These are phyloP conservation scores for Hysterium pulicare DNA, from an alignment of 2,329 filamentous ascomycete species.

Conservation along the genomic window DNA sequence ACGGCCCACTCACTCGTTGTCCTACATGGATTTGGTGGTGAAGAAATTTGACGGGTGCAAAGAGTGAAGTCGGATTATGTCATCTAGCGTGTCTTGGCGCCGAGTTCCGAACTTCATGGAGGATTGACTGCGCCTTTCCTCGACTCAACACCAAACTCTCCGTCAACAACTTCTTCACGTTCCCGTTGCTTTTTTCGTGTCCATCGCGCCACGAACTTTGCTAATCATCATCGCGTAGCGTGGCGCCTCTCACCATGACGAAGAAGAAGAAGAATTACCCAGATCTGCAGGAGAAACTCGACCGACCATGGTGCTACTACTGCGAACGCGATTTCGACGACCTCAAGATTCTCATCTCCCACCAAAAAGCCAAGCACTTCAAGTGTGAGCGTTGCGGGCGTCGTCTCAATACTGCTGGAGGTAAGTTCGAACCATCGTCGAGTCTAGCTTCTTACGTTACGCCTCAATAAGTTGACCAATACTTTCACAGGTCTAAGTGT, in stretches of 20 bases:
- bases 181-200: no score
- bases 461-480: no score
- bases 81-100: slow-evolving; percentile 3
- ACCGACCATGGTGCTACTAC: slow-evolving; percentile 96
- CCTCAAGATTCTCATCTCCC: slow-evolving; percentile 89
- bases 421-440: slow-evolving; percentile 48
- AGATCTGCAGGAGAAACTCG: slow-evolving; percentile 82
- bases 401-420: slow-evolving; percentile 89
- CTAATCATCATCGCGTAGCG: no score
- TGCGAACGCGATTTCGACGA: slow-evolving; percentile 99
- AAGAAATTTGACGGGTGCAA: slow-evolving; percentile 1
- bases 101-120: not conserved
- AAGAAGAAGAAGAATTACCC: slow-evolving; percentile 89
- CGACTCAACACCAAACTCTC: no score
- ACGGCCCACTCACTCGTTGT: no score
- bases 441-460: slow-evolving; percentile 6
- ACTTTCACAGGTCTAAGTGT: slow-evolving; percentile 72
- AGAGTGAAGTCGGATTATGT: not conserved
- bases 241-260: slow-evolving; percentile 21
- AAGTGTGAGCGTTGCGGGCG: slow-evolving; percentile 91
- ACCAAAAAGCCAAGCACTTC: slow-evolving; percentile 99
- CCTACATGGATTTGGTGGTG: no score
- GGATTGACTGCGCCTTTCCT: not conserved
- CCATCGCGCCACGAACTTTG: no score
- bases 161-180: not conserved